A percentile compares a stretch with the other conserved stretches of the same genome.
Evolutionary conservation across 495 filamentous ascomycete genomes (phyloP).

Genomic region (Beverwykella pulmonaria): DNA sequence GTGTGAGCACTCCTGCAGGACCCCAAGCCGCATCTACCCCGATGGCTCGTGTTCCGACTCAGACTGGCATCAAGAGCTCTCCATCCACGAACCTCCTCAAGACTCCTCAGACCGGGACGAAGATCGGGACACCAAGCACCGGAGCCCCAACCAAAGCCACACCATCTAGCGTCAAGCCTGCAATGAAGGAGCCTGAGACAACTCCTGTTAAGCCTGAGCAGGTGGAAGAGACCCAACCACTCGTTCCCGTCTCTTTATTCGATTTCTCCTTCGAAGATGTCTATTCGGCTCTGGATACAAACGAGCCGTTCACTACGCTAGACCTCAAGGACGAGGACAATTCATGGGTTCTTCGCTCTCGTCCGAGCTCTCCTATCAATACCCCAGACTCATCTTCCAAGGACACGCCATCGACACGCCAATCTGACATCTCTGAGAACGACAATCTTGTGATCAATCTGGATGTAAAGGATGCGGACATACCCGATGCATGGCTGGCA

Average conservation of each 20-base stretch:
- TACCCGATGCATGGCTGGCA: constrained; percentile 24
- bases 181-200: constrained; percentile 19
- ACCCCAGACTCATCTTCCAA: constrained; percentile 32
- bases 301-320: constrained; percentile 17
- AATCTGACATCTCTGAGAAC: constrained; percentile 37
- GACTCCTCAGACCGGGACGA: constrained; percentile 34
- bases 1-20: constrained; percentile 30
- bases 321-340: constrained; percentile 35
- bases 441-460: constrained; percentile 35
- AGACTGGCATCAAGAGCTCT: constrained; percentile 33
- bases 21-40: constrained; percentile 28
- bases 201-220: not conserved
- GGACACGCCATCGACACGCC: constrained; percentile 29
- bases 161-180: constrained; percentile 20
- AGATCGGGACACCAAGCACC: constrained; percentile 36
- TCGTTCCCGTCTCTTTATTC: constrained; percentile 15
- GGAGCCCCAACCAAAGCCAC: constrained; percentile 26
- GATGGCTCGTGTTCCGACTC: constrained; percentile 32
- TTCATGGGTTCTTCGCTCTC: constrained; percentile 29
- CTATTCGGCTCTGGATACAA: constrained; percentile 24
- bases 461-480: constrained; percentile 19
- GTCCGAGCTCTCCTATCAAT: constrained; percentile 19
- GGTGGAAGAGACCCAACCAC: constrained; percentile 9
- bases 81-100: constrained; percentile 32
- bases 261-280: constrained; percentile 24